Evolutionary conservation across 2,329 filamentous ascomycete species (phyloP).

Genomic region (Penicillium sp.): DNA sequence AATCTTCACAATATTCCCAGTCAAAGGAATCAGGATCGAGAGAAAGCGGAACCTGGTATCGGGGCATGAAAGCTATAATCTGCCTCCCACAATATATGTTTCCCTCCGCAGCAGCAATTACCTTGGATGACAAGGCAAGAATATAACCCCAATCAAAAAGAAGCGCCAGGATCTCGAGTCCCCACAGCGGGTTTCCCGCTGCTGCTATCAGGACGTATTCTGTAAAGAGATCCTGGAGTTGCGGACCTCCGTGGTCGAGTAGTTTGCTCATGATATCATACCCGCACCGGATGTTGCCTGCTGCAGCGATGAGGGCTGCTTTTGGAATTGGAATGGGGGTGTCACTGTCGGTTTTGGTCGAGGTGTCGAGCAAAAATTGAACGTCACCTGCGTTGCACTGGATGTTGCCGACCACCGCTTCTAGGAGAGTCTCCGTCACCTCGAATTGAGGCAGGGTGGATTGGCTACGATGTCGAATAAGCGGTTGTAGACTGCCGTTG

Average conservation of each 20-base stretch:
- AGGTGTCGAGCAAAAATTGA: no score
- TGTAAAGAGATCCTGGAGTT: not conserved
- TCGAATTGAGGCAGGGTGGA: not conserved
- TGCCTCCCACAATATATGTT: not conserved
- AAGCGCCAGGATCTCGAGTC: not conserved
- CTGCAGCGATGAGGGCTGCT: not conserved
- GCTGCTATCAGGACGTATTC: conserved; percentile 3
- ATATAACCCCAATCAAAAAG: not conserved
- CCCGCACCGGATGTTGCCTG: not conserved
- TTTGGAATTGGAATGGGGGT: not conserved
- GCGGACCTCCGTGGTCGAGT: not conserved
- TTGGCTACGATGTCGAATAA: not conserved
- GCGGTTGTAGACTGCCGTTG: not conserved
- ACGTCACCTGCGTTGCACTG: no score
- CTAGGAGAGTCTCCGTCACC: not conserved
- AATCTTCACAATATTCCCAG: no score
- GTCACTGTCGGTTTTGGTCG: no score
- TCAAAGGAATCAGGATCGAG: no score
- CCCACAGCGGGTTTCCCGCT: not conserved
- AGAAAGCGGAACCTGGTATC: not conserved
- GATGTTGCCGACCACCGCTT: not conserved
- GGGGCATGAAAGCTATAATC: not conserved
- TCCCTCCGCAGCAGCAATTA: not conserved
- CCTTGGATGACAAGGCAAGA: not conserved
- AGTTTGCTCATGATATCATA: not conserved